Percentiles rank a stretch among this genome's conserved stretches.
Conservation (phyloP, 2,329 filamentous ascomycete genomes). For the Penicillium sp. region DNA sequence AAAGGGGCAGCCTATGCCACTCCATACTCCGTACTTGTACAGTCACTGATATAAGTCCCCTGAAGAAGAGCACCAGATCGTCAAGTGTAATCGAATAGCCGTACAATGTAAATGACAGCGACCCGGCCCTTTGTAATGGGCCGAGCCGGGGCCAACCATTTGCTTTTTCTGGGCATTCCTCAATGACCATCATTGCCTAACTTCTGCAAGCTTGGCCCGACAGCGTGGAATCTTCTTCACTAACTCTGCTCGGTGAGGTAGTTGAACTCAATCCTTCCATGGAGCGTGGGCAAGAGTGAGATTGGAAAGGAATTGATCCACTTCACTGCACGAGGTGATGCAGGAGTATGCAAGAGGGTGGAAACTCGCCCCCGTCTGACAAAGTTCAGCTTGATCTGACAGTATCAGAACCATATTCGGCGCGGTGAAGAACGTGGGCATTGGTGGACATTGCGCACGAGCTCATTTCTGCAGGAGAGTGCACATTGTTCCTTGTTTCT, state of each 20-base stretch:
- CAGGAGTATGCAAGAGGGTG: constrained; percentile 7
- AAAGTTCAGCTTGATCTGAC: constrained; percentile 12
- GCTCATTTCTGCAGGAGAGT: constrained; percentile 13
- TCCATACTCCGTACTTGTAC: too few species aligned
- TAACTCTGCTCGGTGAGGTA: background rate
- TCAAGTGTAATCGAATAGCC: background rate
- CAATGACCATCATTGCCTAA: constrained; percentile 4
- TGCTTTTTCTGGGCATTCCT: constrained; percentile 11
- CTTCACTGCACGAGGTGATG: background rate
- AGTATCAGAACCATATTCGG: constrained; percentile 4
- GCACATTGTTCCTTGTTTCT: background rate
- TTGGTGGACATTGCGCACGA: constrained; percentile 3
- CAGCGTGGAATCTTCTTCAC: constrained; percentile 1
- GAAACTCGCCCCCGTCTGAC: constrained; percentile 9
- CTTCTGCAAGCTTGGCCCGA: constrained; percentile 6
- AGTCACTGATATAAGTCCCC: background rate
- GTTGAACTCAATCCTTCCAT: background rate
- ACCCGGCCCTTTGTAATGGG: constrained; percentile 4
- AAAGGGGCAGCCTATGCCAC: background rate
- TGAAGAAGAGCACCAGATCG: background rate
- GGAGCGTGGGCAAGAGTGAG: background rate
- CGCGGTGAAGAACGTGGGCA: constrained; percentile 6
- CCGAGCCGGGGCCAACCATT: constrained; percentile 4
- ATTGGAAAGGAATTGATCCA: background rate
- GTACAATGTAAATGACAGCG: background rate